Percentiles rank a stretch among this genome's conserved stretches.
These are phyloP conservation scores for Primulina huaijiensis DNA, from an alignment of 257 asterid species.

Conservation along the genomic window DNA sequence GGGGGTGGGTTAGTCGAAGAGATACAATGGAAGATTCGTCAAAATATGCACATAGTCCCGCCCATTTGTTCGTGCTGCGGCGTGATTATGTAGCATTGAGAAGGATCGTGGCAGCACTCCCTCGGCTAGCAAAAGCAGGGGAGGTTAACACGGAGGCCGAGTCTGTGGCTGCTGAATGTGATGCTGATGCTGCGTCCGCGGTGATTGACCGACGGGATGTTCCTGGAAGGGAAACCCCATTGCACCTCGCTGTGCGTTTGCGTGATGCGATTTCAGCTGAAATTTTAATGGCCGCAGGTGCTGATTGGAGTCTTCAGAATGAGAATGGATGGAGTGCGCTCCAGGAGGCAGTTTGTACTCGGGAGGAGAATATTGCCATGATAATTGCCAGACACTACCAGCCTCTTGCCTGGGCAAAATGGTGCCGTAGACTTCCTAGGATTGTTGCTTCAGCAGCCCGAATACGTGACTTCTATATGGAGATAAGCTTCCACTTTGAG, in stretches of 20 bases:
- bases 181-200: conserved; percentile 79
- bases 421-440: conserved; percentile 99
- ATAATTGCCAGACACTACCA: conserved; percentile 93
- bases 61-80: conserved; percentile 73
- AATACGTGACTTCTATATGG: conserved; percentile 97
- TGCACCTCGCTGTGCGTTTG: conserved; percentile 88
- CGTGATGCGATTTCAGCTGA: conserved; percentile 80
- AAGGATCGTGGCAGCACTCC: conserved; percentile 64
- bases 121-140: conserved; percentile 81
- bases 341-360: conserved; percentile 98
- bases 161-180: conserved; percentile 76
- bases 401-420: conserved; percentile 99
- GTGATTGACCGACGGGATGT: conserved; percentile 90
- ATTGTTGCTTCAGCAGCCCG: conserved; percentile 82
- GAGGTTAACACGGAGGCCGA: conserved; percentile 79
- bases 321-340: conserved; percentile 99
- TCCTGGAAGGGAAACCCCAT: conserved; percentile 94
- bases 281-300: conserved; percentile 97
- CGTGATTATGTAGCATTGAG: conserved; percentile 64
- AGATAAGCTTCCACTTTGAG: conserved; percentile 95
- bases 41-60: conserved; percentile 78
- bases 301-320: conserved; percentile 99
- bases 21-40: conserved; percentile 76
- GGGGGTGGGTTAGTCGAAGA: conserved; percentile 23
- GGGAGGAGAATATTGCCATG: conserved; percentile 93